Percentiles rank a stretch among this genome's conserved stretches.
phyloP scores from a whole-genome alignment of 345 rosid species.

The Eucalyptus lansdowneana region DNA sequence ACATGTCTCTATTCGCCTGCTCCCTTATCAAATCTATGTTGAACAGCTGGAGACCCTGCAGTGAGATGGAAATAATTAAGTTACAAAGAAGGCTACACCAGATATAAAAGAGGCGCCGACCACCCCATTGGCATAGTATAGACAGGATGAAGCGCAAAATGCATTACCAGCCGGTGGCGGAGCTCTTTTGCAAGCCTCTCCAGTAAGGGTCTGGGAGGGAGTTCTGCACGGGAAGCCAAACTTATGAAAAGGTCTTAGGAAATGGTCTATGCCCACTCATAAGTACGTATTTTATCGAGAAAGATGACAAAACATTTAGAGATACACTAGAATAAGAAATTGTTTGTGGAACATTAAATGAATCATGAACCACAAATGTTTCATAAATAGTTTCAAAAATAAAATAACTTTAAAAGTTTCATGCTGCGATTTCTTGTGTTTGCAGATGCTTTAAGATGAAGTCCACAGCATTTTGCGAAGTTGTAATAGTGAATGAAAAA shows the following conservation, averaged over 20 bases:
- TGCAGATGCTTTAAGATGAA: neutral
- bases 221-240: slow-evolving; percentile 32
- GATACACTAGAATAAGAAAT: neutral
- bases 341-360: neutral
- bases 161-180: slow-evolving; percentile 44
- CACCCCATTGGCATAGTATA: neutral
- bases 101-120: neutral
- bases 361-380: neutral
- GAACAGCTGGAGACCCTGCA: slow-evolving; percentile 70
- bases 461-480: neutral
- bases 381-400: neutral
- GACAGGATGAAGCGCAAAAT: neutral
- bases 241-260: neutral
- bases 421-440: neutral
- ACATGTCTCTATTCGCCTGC: slow-evolving; percentile 56
- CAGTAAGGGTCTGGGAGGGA: slow-evolving; percentile 74
- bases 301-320: neutral
- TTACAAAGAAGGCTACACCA: neutral
- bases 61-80: neutral
- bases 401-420: neutral
- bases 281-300: neutral
- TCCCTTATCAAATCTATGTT: slow-evolving; percentile 87
- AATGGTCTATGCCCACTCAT: neutral
- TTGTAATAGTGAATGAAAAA: neutral
- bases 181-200: slow-evolving; percentile 76